Conservation (phyloP, 495 filamentous ascomycete species). For the Bathelium albidoporum region DNA sequence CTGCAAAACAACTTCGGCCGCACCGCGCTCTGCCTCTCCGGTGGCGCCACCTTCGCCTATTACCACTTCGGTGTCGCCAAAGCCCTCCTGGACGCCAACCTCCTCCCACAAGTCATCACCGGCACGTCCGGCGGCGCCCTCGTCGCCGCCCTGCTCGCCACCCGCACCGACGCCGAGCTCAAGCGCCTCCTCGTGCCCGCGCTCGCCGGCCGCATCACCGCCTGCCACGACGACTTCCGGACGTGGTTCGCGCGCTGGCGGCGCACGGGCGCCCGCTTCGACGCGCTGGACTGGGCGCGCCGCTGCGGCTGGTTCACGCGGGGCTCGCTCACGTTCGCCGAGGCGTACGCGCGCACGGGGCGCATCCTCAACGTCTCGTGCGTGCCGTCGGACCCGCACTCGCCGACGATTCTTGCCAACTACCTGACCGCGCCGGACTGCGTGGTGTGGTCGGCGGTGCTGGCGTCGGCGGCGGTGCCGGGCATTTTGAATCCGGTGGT, state of each 20-base stretch:
- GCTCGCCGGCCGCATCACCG: conserved; percentile 70
- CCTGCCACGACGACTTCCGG: conserved; percentile 66
- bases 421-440: conserved; percentile 92
- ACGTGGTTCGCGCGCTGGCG: conserved; percentile 80
- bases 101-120: conserved; percentile 87
- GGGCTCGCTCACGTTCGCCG: conserved; percentile 84
- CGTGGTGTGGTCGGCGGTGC: conserved; percentile 93
- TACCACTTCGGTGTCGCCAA: conserved; percentile 94
- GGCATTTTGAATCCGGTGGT: conserved; percentile 95
- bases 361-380: conserved; percentile 92
- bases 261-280: conserved; percentile 86
- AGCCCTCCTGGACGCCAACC: conserved; percentile 75
- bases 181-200: conserved; percentile 76
- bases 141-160: conserved; percentile 78
- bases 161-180: conserved; percentile 83
- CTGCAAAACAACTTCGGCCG: conserved; percentile 84
- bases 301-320: conserved; percentile 79
- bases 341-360: conserved; percentile 90
- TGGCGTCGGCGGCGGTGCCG: conserved; percentile 91
- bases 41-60: conserved; percentile 92
- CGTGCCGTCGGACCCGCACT: conserved; percentile 93
- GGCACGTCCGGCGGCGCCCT: conserved; percentile 91
- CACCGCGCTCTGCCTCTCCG: conserved; percentile 84
- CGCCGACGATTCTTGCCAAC: conserved; percentile 82
- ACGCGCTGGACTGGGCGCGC: conserved; percentile 82